Conservation (phyloP, 1,139 yeast genomes). For the Taphrina betulina region DNA sequence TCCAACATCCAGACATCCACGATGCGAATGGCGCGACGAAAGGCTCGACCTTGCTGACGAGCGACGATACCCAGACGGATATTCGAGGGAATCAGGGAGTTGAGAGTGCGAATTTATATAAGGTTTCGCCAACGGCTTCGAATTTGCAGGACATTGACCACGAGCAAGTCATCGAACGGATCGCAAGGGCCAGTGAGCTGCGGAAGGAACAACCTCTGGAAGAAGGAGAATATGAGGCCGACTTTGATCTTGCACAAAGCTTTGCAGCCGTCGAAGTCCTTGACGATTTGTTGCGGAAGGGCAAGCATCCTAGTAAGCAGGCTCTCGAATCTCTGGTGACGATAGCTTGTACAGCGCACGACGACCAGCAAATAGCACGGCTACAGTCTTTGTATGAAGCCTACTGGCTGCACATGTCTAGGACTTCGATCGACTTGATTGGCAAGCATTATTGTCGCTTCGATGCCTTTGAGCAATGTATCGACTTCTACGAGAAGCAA, state of each 20-base stretch:
- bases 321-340: background rate
- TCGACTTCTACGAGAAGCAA: constrained; percentile 8
- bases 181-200: background rate
- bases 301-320: background rate
- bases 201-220: too few species aligned
- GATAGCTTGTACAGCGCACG: background rate
- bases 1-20: too few species aligned
- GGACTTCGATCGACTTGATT: background rate
- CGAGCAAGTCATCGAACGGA: background rate
- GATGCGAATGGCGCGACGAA: too few species aligned
- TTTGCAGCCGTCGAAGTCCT: background rate
- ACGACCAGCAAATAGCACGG: background rate
- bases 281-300: background rate
- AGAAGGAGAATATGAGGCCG: too few species aligned
- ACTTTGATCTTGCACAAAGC: constrained; percentile 4
- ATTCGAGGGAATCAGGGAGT: too few species aligned
- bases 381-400: background rate
- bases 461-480: constrained; percentile 16
- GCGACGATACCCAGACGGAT: too few species aligned
- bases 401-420: constrained; percentile 5
- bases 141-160: background rate
- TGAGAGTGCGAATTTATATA: too few species aligned
- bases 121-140: too few species aligned
- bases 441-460: constrained; percentile 5
- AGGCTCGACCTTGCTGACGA: too few species aligned